Conservation (phyloP, 805 yeast genomes). For the Kuraishia borneana region DNA sequence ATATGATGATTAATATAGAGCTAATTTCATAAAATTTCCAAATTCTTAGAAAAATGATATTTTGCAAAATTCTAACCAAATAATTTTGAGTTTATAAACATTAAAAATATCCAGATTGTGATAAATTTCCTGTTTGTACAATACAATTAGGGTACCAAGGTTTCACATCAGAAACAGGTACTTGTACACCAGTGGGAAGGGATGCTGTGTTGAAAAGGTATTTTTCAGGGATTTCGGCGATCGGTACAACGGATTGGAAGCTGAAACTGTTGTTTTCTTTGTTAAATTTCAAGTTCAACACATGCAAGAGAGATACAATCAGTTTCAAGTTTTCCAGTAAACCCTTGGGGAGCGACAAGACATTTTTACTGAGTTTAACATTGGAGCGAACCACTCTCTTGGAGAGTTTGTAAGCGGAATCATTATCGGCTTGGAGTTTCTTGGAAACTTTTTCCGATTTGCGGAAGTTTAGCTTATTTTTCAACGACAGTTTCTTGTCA, state of each 20-base stretch:
- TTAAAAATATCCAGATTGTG: not conserved
- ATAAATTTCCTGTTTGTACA: not conserved
- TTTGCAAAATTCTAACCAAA: not conserved
- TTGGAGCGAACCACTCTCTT: not conserved
- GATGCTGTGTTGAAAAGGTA: constrained; percentile 2
- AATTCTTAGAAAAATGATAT: not conserved
- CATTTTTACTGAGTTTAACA: not conserved
- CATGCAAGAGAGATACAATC: not conserved
- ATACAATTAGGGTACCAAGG: not conserved
- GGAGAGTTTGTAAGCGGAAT: constrained; percentile 1
- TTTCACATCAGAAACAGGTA: constrained; percentile 1
- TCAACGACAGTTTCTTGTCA: constrained; percentile 12
- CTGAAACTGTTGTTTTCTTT: constrained; percentile 4
- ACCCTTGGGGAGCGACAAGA: constrained; percentile 1
- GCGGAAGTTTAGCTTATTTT: not conserved
- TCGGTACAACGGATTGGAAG: constrained; percentile 2
- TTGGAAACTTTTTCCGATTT: constrained; percentile 1
- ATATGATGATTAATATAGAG: too few species aligned
- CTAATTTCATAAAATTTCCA: not conserved
- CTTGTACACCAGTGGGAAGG: constrained; percentile 4
- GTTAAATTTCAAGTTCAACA: constrained; percentile 2
- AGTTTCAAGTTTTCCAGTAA: not conserved
- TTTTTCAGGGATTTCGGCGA: not conserved
- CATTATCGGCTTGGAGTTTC: not conserved
- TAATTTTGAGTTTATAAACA: not conserved